These are phyloP conservation scores for Cyberlindnera subsufficiens DNA, from an alignment of 805 yeast species.

Conservation along the genomic window DNA sequence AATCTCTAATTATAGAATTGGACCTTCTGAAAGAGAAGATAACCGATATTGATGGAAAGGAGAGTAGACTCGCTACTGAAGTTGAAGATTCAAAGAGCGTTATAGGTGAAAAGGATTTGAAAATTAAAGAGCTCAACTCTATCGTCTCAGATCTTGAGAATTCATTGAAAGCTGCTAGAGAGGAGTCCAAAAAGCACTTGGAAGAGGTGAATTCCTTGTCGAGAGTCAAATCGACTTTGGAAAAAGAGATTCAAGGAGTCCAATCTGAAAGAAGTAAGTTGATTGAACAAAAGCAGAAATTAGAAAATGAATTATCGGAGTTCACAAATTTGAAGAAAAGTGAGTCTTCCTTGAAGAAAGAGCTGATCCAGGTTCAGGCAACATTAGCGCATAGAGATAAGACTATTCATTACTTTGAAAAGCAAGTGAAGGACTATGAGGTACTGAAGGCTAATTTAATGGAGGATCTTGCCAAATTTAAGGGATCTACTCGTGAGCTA, in stretches of 20 bases:
- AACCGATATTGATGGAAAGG: not conserved
- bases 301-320: constrained; percentile 14
- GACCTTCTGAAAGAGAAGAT: not conserved
- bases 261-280: constrained; percentile 17
- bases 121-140: constrained; percentile 3
- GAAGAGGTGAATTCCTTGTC: constrained; percentile 7
- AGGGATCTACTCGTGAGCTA: constrained; percentile 22
- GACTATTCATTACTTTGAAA: constrained; percentile 32
- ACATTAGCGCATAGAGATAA: constrained; percentile 30
- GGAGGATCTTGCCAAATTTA: constrained; percentile 20
- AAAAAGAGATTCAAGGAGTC: constrained; percentile 16
- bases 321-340: constrained; percentile 16
- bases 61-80: not conserved
- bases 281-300: constrained; percentile 18
- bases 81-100: not conserved
- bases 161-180: constrained; percentile 1
- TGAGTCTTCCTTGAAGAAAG: constrained; percentile 20
- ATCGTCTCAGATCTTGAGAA: constrained; percentile 4
- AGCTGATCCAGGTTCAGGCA: constrained; percentile 8
- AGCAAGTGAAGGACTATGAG: constrained; percentile 34
- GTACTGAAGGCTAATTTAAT: constrained; percentile 19
- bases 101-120: not conserved
- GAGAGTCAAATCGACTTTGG: constrained; percentile 14
- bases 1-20: constrained; percentile 6
- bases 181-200: constrained; percentile 1